phyloP scores from a whole-genome alignment of 805 yeast species.

The Scheffersomyces amazonensis region DNA sequence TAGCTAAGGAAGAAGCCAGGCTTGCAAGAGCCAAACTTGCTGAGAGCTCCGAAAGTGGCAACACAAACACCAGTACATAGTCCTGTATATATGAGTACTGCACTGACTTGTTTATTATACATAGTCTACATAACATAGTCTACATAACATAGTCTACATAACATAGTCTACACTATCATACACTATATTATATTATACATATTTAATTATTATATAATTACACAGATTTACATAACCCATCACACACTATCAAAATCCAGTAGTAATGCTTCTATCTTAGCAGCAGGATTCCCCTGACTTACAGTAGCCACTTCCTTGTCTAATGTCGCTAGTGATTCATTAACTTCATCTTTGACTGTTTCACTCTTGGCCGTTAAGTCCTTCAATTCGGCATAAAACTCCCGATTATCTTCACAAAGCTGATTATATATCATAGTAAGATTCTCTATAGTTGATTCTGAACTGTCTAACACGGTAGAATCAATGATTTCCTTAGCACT shows the following conservation, averaged over 20 bases:
- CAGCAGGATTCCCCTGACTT: conserved; percentile 1
- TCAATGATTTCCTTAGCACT: conserved; percentile 30
- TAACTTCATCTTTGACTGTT: conserved; percentile 16
- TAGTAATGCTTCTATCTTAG: too few species aligned
- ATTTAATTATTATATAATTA: too few species aligned
- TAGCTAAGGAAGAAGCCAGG: too few species aligned
- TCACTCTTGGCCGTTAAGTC: conserved; percentile 17
- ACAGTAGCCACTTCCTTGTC: conserved; percentile 16
- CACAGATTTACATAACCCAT: too few species aligned
- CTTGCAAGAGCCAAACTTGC: too few species aligned
- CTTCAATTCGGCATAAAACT: conserved; percentile 20
- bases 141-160: too few species aligned
- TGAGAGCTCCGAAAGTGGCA: too few species aligned
- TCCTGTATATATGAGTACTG: too few species aligned
- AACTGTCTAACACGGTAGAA: conserved; percentile 20
- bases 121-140: too few species aligned
- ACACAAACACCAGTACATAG: too few species aligned
- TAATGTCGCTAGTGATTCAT: conserved; percentile 17
- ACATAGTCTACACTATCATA: conserved; percentile 3
- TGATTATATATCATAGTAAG: conserved; percentile 35
- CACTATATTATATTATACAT: conserved; percentile 6
- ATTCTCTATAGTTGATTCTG: conserved; percentile 21
- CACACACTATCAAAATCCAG: too few species aligned
- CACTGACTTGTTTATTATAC: too few species aligned
- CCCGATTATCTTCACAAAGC: conserved; percentile 31